Evolutionary conservation across 805 yeast genomes (phyloP), one percentile per base, ranked within the genome.

Genomic region (Ogataea dorogensis): DNA sequence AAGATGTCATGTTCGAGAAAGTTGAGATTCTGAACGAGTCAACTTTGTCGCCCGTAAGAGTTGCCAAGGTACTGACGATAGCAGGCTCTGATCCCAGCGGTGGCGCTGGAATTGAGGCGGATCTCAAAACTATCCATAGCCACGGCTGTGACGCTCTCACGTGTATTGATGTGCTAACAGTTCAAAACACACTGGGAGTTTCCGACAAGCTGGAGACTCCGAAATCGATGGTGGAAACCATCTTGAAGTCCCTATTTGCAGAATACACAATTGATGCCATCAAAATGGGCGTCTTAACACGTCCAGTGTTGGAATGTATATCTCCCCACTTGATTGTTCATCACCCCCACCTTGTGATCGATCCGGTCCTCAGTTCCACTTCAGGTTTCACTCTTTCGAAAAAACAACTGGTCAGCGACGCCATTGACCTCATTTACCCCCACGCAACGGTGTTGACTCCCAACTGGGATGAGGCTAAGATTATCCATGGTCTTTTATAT

Each of bases 91-190:
- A 86, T 55, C 74, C 80, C 28, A 81, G 91, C 8, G 96, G 95
- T 2, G 95, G 95, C 3, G 95, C 96, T 2, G 96, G 96, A 3
- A 79, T 86, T 32, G 95, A 86, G 57, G 95, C 95, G 1, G 96
- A 86, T 55, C 55, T 86, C 24, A 87, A 87, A 61, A 79, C 95
- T 0, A 73, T 86, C 36, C 68, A 83, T 3, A 83, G 84, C 1
- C 85, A 82, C 50, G 75, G 76, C 11, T 86, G 86, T 33, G 84
- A 79, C 51, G 95, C 85, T 0, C 61, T 81, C 57, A 82, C 89
- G 0, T 81, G 88, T 50, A 77, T 85, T 28, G 74, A 88, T 7
- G 89, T 88, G 2, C 59, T 87, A 40, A 86, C 95, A 0, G 83
- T 88, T 5, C 95, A 87, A 52, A 85, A 87, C 51, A 81, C 85